Base-by-base conservation (phyloP, 352 stramenopile genomes). In the Phytopythium aichiense region DNA sequence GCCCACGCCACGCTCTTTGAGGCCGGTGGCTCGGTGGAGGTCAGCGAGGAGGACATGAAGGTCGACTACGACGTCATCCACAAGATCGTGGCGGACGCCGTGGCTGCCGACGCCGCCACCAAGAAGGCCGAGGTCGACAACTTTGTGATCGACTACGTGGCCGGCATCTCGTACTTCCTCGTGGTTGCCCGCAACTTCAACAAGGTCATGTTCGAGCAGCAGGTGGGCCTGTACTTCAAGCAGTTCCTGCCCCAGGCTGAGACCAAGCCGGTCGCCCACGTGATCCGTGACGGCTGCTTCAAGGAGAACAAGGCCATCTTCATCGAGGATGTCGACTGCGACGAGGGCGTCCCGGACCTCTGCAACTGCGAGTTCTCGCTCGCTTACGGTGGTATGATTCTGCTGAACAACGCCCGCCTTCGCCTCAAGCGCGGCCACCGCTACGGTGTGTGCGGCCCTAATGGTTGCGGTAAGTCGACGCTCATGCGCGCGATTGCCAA, bases 291-390 rank as follows among this genome's bases (percentile, higher is more conserved):
- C 70, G 79, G 83, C 35, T 94, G 85, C 60, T 93, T 88, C 84
- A 92, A 90, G 79, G 86, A 94, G 69, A 93, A 94, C 80, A 95
- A 95, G 81, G 76, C 74, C 51, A 94, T 95, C 71, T 87, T 93
- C 60, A 95, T 96, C 57, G 95, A 99, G 61, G 96, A 98, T 58
- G 92, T 99, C 12, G 83, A 99, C 74, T 98, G 97, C 43, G 96
- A 99, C 37, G 95, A 98, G 65, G 94, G 96, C 77, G 94, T 97
- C 58, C 96, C 98, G 43, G 94, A 99, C 71, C 81, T 99, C 8
- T 99, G 97, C 76, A 98, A 99, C 90, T 99, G 97, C 72, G 93
- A 98, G 73, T 99, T 99, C 79, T 99, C 97, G 64, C 88, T 99
- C 54, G 97, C 97, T 7, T 95, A 97, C 73, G 89, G 88, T 86